These are phyloP conservation scores for Colletotrichum viniferum DNA, from an alignment of 2,329 filamentous ascomycete genomes.

Conservation along the genomic window DNA sequence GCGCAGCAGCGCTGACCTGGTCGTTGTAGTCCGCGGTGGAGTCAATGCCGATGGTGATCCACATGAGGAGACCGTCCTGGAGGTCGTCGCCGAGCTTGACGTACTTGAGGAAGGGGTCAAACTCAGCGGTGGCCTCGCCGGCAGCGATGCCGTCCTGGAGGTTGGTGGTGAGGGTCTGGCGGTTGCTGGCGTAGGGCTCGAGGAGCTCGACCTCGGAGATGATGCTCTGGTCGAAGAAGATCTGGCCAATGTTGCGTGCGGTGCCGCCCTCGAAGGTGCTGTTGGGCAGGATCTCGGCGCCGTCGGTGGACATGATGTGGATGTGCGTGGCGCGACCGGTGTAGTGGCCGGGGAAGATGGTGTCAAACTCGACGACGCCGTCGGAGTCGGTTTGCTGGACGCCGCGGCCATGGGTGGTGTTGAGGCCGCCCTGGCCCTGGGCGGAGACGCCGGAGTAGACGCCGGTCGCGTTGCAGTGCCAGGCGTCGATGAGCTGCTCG, in stretches of 20 bases:
- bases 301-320: constrained; percentile 45
- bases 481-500: constrained; percentile 24
- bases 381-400: constrained; percentile 25
- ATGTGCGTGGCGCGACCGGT: constrained; percentile 51
- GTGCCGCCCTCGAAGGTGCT: constrained; percentile 34
- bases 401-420: constrained; percentile 16
- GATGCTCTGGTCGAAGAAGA: constrained; percentile 17
- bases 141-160: constrained; percentile 44
- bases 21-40: constrained; percentile 23
- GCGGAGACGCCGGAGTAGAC: constrained; percentile 41
- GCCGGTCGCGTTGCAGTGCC: constrained; percentile 39
- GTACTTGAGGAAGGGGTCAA: constrained; percentile 61
- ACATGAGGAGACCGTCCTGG: constrained; percentile 56
- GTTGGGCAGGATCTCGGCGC: constrained; percentile 36
- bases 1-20: constrained; percentile 11
- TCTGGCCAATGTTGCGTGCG: constrained; percentile 33
- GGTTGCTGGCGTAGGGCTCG: constrained; percentile 52
- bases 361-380: constrained; percentile 40
- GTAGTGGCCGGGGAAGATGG: constrained; percentile 51
- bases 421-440: constrained; percentile 21
- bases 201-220: constrained; percentile 46
- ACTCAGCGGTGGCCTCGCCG: constrained; percentile 50
- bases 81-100: constrained; percentile 58
- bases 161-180: constrained; percentile 53
- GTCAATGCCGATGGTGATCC: constrained; percentile 59